Evolutionary conservation across 257 asterid species (phyloP), one percentile per base, ranked within the genome.

Genomic region (Gardenia jasminoides): DNA sequence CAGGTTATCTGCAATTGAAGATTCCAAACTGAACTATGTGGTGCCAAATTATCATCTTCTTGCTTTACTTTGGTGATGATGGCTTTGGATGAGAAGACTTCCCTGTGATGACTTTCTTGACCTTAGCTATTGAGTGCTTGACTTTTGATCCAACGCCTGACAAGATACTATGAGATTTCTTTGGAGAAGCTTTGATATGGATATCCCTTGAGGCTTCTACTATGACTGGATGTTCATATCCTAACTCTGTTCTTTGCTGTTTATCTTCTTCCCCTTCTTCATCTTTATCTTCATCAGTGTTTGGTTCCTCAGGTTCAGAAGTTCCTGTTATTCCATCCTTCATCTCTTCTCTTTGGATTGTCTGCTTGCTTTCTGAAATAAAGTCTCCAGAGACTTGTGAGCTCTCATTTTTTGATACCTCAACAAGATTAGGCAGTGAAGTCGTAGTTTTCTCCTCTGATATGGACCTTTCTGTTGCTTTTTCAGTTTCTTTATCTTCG

Each of bases 141-240:
- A 94, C 93, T 75, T 92, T 94, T 13, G 98, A 92, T 76, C 97
- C 96, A 26, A 94, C 97, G 3, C 97, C 97, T 46, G 97, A 91
- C 47, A 94, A 88, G 76, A 94, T 82, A 86, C 83, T 88, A 78
- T 92, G 96, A 66, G 94, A 87, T 87, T 94, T 94, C 83, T 91
- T 94, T 24, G 78, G 91, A 77, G 92, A 64, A 80, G 82, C 87
- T 85, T 88, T 91, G 30, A 75, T 83, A n/a, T 87, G 92, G 39
- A 82, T 85, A 44, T 90, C 93, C 76, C 83, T 89, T 30, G 87
- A 66, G 80, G 76, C 84, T 33, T 90, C 92, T 62, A 90, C 95
- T 71, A 86, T 81, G 72, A 92, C 92, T 15, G 89, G 92, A 76
- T 87, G 84, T 75, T 89, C 96, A 26, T 86, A 84, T 54, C 87